Percentiles rank a stretch among this genome's conserved stretches.
Conservation (phyloP, 805 yeast genomes). For the Saccharomycopsis synnaedendra region DNA sequence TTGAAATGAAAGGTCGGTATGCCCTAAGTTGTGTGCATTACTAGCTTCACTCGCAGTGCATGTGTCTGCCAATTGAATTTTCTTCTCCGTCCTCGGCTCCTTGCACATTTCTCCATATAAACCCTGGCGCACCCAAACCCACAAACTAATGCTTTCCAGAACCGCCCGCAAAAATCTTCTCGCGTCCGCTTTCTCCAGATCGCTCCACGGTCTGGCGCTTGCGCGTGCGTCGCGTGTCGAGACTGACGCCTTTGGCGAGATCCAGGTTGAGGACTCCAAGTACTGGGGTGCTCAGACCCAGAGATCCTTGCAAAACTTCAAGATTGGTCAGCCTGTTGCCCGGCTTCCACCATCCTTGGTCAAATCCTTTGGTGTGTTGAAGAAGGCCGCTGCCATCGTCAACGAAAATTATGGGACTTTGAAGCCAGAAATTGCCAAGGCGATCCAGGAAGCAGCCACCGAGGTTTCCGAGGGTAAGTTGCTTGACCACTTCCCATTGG, state of each 20-base stretch:
- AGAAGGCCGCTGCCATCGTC: constrained; percentile 90
- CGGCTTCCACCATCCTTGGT: constrained; percentile 86
- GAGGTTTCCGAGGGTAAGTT: constrained; percentile 91
- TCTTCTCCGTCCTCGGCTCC: no score
- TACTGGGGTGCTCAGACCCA: constrained; percentile 99
- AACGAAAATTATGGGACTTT: constrained; percentile 72
- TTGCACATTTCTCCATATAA: no score
- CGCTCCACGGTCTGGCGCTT: constrained; percentile 8
- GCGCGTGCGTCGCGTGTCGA: constrained; percentile 42
- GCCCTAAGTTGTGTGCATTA: no score
- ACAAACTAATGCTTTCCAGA: no score
- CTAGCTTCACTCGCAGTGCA: no score
- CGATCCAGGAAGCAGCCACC: constrained; percentile 88
- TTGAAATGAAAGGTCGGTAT: no score
- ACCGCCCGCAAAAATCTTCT: not conserved
- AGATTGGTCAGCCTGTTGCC: constrained; percentile 89
- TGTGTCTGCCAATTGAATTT: no score
- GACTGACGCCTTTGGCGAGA: constrained; percentile 94
- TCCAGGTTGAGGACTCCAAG: constrained; percentile 74
- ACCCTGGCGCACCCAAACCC: no score
- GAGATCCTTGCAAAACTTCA: constrained; percentile 86
- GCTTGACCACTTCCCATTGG: constrained; percentile 91
- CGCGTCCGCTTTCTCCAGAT: constrained; percentile 4
- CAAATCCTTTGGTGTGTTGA: constrained; percentile 84
- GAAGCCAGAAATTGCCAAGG: constrained; percentile 73